phyloP scores from a whole-genome alignment of 2,329 filamentous ascomycete genomes.

The Cladosporium sp. region DNA sequence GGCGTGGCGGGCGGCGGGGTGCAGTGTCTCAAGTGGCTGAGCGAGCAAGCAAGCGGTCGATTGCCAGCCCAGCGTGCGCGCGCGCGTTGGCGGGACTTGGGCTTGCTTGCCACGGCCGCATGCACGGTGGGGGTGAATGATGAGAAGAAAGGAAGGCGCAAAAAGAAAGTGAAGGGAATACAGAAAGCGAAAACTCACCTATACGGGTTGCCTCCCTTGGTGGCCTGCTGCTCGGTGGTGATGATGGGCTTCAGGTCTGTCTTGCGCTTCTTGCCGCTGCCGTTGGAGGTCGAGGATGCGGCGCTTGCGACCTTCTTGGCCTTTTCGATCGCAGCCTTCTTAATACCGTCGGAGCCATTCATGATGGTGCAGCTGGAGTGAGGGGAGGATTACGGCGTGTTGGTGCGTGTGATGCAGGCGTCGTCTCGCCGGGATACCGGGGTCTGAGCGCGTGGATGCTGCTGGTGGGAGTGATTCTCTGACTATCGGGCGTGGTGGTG shows the following conservation, averaged over 20 bases:
- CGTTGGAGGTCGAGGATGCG: constrained; percentile 44
- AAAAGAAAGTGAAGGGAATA: background rate
- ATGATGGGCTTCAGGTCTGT: constrained; percentile 71
- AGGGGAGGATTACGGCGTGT: background rate
- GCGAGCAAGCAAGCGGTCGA: constrained; percentile 12
- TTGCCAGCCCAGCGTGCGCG: constrained; percentile 5
- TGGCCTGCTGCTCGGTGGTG: constrained; percentile 61
- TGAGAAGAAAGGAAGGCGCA: constrained; percentile 4
- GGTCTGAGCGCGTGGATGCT: background rate
- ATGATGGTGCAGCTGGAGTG: constrained; percentile 51
- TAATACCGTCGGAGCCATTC: constrained; percentile 62
- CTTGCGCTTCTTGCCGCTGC: constrained; percentile 61
- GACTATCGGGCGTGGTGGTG: constrained; percentile 4
- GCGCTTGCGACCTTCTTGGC: constrained; percentile 64
- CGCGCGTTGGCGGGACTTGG: background rate
- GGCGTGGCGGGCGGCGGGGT: constrained; percentile 12
- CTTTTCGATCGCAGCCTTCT: constrained; percentile 65
- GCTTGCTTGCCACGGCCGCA: constrained; percentile 6
- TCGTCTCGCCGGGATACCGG: constrained; percentile 8
- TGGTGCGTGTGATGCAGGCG: background rate
- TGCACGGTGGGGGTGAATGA: constrained; percentile 4
- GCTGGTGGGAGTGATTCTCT: background rate
- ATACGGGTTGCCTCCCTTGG: constrained; percentile 46
- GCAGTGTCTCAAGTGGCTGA: constrained; percentile 17
- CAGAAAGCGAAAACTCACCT: constrained; percentile 38